Conservation (phyloP, 148 eudicot species). For the Heliosperma pusillum region DNA sequence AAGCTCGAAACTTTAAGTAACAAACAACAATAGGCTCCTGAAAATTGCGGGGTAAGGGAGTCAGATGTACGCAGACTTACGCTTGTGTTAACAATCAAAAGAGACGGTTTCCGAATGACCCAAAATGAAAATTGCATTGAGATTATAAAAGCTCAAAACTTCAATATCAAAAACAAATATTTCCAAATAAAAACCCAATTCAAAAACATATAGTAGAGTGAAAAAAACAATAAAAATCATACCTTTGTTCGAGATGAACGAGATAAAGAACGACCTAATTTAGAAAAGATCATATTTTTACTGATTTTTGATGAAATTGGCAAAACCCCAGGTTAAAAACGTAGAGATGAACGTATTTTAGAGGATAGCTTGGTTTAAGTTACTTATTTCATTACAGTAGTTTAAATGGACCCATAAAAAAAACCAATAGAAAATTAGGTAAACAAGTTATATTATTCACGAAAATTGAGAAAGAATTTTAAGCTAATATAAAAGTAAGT, state of each 20-base stretch:
- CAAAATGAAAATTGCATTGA: background rate
- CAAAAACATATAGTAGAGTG: background rate
- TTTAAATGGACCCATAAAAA: too few relatives aligned
- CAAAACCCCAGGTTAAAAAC: slow-evolving; percentile 17
- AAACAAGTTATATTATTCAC: too few relatives aligned
- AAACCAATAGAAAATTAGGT: too few relatives aligned
- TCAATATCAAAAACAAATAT: background rate
- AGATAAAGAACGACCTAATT: slow-evolving; percentile 45
- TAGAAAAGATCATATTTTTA: slow-evolving; percentile 45
- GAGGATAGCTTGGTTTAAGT: too few relatives aligned
- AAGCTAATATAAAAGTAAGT: too few relatives aligned
- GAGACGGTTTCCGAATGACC: background rate
- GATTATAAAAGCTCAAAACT: background rate
- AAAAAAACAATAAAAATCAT: background rate
- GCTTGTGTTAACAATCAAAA: too few relatives aligned
- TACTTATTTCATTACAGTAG: too few relatives aligned
- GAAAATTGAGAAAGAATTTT: too few relatives aligned
- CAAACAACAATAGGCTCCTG: too few relatives aligned
- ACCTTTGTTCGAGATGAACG: slow-evolving; percentile 51
- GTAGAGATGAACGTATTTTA: background rate
- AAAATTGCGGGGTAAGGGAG: too few relatives aligned
- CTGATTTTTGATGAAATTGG: background rate
- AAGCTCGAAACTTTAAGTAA: too few relatives aligned
- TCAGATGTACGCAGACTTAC: too few relatives aligned
- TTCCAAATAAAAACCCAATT: background rate